Percentiles rank a stretch among this genome's conserved stretches.
Evolutionary conservation across 1,284 basidiomycete genomes (phyloP).

Genomic region (Ceratobasidium sp.): DNA sequence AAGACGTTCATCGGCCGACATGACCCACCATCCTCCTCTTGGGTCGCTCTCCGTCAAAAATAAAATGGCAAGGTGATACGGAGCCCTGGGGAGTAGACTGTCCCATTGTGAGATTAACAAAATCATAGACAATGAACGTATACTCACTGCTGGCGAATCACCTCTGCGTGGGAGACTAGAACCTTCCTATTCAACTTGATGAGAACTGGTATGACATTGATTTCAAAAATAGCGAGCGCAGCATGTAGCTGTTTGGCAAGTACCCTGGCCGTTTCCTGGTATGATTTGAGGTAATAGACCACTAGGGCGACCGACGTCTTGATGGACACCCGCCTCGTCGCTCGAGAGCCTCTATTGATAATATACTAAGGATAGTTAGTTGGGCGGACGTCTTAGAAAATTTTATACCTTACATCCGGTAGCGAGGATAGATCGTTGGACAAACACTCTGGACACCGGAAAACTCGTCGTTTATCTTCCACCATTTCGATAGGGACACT

Average conservation of each 20-base stretch:
- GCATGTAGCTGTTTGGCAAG: not conserved
- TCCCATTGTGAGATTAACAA: not conserved
- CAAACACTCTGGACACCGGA: conserved; percentile 8
- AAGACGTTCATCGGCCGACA: not conserved
- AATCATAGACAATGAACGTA: not conserved
- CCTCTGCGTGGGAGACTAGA: not conserved
- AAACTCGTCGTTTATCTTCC: not conserved
- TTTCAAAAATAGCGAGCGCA: not conserved
- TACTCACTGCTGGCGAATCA: not conserved
- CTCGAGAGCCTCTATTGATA: conserved; percentile 9
- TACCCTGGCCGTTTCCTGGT: not conserved
- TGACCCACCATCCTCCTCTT: conserved; percentile 19
- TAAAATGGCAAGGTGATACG: conserved; percentile 12
- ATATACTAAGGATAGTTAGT: not conserved
- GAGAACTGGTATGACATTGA: not conserved
- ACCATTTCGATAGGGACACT: not conserved
- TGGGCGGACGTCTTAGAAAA: not conserved
- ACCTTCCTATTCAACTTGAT: not conserved
- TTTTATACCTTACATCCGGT: not conserved
- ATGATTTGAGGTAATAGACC: not conserved
- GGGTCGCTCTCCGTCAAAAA: conserved; percentile 15
- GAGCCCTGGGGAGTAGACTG: not conserved
- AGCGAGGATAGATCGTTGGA: not conserved
- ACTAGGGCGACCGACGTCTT: conserved; percentile 1
- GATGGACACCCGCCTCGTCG: not conserved